phyloP scores from a whole-genome alignment of 169 alveolate genomes.

The Fabrea salina region DNA sequence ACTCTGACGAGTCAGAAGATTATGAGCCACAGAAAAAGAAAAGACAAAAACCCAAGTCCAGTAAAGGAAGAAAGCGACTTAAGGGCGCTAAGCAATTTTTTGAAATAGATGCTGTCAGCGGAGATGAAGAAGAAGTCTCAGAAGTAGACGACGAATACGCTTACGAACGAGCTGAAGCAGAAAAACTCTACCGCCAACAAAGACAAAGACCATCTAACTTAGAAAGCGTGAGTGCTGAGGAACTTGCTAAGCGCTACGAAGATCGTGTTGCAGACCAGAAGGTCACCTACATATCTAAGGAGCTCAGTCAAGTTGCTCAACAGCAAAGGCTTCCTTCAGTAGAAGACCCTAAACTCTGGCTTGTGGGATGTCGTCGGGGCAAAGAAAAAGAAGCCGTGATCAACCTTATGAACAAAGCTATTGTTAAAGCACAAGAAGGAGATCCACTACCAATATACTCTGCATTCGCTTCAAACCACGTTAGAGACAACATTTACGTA shows the following conservation, averaged over 20 bases:
- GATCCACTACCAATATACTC: slow-evolving; percentile 53
- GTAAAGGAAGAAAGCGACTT: neutral
- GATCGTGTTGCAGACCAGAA: neutral
- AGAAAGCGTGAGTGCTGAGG: slow-evolving; percentile 8
- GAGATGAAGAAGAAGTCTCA: slow-evolving; percentile 25
- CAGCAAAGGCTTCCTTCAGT: slow-evolving; percentile 50
- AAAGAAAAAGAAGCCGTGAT: slow-evolving; percentile 58
- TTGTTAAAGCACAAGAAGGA: slow-evolving; percentile 36
- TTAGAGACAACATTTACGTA: slow-evolving; percentile 68
- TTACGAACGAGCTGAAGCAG: slow-evolving; percentile 34
- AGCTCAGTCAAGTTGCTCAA: neutral
- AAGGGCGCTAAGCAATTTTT: neutral
- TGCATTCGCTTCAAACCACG: slow-evolving; percentile 60
- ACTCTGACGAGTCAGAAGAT: neutral
- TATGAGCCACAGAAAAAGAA: neutral
- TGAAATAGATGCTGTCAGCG: slow-evolving; percentile 7
- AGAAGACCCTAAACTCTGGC: slow-evolving; percentile 69
- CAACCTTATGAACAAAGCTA: slow-evolving; percentile 54
- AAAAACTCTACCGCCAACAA: neutral
- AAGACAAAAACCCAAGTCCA: neutral
- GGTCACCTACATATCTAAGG: neutral
- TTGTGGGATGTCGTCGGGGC: slow-evolving; percentile 60
- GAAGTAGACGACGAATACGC: slow-evolving; percentile 10
- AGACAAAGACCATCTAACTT: neutral
- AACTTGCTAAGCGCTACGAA: neutral